Evolutionary conservation across 495 filamentous ascomycete species (phyloP).

Genomic region (Friedmanniomyces simplex): DNA sequence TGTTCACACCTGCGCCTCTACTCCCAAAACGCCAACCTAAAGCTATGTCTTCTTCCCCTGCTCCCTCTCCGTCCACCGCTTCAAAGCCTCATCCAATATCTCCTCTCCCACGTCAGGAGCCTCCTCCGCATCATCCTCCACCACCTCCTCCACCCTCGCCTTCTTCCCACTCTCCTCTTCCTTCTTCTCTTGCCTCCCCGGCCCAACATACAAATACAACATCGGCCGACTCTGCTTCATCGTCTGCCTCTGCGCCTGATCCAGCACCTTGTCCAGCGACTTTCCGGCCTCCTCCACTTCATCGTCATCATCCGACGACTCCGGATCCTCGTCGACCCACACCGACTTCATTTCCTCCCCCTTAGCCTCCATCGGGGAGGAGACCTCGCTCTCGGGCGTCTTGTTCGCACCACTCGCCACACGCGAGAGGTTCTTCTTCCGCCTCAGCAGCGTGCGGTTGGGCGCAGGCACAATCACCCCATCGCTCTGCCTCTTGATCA

Average conservation of each 20-base stretch:
- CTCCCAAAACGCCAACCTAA: background rate
- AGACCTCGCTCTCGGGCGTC: background rate
- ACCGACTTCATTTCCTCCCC: background rate
- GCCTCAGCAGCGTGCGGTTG: background rate
- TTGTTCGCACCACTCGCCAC: background rate
- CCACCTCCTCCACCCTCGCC: background rate
- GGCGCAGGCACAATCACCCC: background rate
- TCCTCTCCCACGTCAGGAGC: background rate
- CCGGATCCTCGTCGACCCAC: background rate
- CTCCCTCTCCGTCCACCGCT: background rate
- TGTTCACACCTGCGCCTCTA: background rate
- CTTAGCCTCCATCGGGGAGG: background rate
- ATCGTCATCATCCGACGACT: background rate
- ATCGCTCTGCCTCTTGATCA: background rate
- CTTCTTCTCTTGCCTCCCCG: background rate
- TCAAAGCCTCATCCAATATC: background rate
- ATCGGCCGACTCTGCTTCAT: background rate
- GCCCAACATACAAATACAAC: background rate
- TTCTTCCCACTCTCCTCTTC: background rate
- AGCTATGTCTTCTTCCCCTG: background rate
- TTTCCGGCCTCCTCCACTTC: background rate
- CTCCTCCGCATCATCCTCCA: background rate
- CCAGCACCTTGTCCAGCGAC: background rate
- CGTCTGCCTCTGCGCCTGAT: background rate
- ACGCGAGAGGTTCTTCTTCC: background rate